A percentile compares a stretch with the other conserved stretches of the same genome.
Evolutionary conservation across 345 rosid genomes (phyloP).

Genomic region (Populus ilicifolia): DNA sequence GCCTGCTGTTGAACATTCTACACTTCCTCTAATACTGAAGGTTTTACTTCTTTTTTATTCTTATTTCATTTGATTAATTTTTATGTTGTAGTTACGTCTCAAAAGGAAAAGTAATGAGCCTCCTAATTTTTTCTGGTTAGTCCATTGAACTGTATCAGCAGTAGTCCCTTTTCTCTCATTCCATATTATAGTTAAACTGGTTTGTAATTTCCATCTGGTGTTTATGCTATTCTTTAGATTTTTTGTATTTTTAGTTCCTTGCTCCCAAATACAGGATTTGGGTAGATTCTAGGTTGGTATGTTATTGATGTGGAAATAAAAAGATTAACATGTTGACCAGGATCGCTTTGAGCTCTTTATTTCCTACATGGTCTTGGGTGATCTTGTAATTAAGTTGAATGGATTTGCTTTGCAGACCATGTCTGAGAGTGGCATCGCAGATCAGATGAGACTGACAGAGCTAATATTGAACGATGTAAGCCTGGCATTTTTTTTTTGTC

Average conservation of each 20-base stretch:
- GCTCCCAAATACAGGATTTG: neutral
- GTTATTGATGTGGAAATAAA: neutral
- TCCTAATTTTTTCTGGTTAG: neutral
- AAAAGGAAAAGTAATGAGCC: neutral
- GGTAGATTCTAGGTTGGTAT: neutral
- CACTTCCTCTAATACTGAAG: slow-evolving; percentile 86
- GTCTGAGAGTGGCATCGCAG: slow-evolving; percentile 84
- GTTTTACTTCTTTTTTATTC: slow-evolving; percentile 24
- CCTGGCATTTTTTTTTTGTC: slow-evolving; percentile 9
- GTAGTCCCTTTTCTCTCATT: neutral
- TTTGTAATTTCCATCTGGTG: neutral
- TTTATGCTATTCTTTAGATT: neutral
- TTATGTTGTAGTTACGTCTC: neutral
- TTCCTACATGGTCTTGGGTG: neutral
- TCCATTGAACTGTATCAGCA: neutral
- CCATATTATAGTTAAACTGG: neutral
- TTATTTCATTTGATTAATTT: neutral
- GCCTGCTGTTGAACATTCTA: slow-evolving; percentile 87
- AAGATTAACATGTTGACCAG: neutral
- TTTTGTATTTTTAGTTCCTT: neutral
- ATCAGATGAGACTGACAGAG: slow-evolving; percentile 83
- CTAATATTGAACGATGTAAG: slow-evolving; percentile 75
- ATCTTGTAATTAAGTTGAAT: neutral
- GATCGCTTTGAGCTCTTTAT: neutral
- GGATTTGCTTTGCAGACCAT: slow-evolving; percentile 53